Base-by-base conservation (phyloP, 345 rosid genomes). In the Syzygium aromaticum region DNA sequence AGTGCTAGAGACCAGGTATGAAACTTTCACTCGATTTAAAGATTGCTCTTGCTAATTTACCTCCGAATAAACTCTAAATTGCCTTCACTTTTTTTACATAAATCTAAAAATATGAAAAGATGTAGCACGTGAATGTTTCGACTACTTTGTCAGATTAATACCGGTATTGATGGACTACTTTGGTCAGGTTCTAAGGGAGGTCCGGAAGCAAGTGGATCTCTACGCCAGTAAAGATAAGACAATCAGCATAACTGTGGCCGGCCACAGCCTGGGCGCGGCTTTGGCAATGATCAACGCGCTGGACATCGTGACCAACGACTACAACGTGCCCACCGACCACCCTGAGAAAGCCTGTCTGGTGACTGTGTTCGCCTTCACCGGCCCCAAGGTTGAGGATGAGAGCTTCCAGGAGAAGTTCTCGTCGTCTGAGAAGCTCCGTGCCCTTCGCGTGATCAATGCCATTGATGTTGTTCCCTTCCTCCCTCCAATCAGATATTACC, bases 231-330 rank as follows among this genome's bases (percentile, higher is more conserved):
- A 91, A 85, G 90, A 89, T 13, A 96, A 95, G 88, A 94, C 93
- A 21, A 90, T 94, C 11, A 95, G 98, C 88, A 94, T 94, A 89
- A 94, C 92, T 2, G 33, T 94, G 15, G 90, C 90, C 3, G 95
- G 97, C 17, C 95, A 95, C 91, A 93, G 95, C 86, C 88, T 94
- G 87, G 96, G 97, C 38, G 94, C 93, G 11, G 95, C 94, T 1
- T 85, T 94, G 2, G 95, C 95, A 11, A 94, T 95, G 1, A 86
- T 94, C 25, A 93, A 90, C 27, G 97, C 96, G 5, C n/a, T 91
- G 17, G 96, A 95, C 91, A 89, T 95, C 5, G 94, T 91, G 40
- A 88, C 91, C 82, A 94, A 94, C 51, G 93, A 93, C 84, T 88
- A 86, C 61, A 94, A 94, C 91, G 89, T 59, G 82, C 88, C 92